These are phyloP conservation scores for Penicillium nucicola DNA, from an alignment of 495 filamentous ascomycete species.

Conservation along the genomic window DNA sequence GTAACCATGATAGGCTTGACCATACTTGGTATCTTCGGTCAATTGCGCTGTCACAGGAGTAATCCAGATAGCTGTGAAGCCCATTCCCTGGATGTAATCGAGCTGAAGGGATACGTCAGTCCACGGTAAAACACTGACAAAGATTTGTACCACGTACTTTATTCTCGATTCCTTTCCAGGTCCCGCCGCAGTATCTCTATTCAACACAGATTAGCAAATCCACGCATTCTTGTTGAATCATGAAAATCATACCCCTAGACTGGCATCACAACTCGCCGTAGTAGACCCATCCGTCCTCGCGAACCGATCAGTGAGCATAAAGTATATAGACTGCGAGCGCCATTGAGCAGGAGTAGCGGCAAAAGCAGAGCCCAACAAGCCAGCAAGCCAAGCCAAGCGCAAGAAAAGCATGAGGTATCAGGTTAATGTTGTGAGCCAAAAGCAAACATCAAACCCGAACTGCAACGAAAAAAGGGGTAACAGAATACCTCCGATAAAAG, in stretches of 20 bases:
- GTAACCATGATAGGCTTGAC: constrained; percentile 69
- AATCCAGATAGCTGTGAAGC: constrained; percentile 83
- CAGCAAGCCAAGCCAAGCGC: constrained; percentile 12
- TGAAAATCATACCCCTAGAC: constrained; percentile 20
- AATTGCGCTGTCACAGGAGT: constrained; percentile 68
- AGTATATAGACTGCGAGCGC: constrained; percentile 68
- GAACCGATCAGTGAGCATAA: constrained; percentile 73
- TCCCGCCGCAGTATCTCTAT: constrained; percentile 69
- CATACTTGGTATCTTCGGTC: constrained; percentile 45
- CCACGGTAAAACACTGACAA: not conserved
- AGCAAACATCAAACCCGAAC: not conserved
- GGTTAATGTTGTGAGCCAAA: too few species aligned
- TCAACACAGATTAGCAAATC: not conserved
- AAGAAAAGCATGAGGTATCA: constrained; percentile 8
- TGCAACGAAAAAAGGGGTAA: not conserved
- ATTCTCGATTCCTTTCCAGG: constrained; percentile 68
- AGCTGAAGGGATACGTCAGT: constrained; percentile 28
- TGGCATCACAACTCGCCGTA: constrained; percentile 49
- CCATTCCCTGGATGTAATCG: constrained; percentile 66
- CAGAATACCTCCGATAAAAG: too few species aligned
- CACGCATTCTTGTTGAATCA: not conserved
- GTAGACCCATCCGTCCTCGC: constrained; percentile 65
- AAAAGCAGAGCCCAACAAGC: constrained; percentile 22
- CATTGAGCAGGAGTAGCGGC: constrained; percentile 50
- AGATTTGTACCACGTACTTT: constrained; percentile 37